Percentiles rank a stretch among this genome's conserved stretches.
These are phyloP conservation scores for Serendipita sp. DNA, from an alignment of 768 basidiomycete genomes.

Conservation along the genomic window DNA sequence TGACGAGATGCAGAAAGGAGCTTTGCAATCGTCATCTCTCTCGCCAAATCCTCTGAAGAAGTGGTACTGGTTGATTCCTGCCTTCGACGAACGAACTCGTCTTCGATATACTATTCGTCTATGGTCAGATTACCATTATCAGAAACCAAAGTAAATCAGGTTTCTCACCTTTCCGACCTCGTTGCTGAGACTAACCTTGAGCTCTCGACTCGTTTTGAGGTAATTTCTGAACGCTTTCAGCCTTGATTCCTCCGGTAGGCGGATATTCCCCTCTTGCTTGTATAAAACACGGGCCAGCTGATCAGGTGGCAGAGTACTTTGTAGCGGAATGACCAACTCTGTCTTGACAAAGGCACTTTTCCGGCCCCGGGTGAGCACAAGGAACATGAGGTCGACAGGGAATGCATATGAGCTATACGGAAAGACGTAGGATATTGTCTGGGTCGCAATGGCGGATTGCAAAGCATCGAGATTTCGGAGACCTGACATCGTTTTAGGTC, in stretches of 20 bases:
- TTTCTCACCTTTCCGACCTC: constrained; percentile 39
- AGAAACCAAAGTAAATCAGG: neutral
- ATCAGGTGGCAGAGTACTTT: neutral
- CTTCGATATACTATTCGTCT: constrained; percentile 47
- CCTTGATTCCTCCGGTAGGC: constrained; percentile 29
- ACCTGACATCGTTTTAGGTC: constrained; percentile 24
- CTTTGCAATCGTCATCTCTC: constrained; percentile 55
- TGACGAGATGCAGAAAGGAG: neutral
- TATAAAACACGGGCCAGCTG: constrained; percentile 27
- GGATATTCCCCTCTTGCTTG: constrained; percentile 28
- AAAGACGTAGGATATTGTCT: constrained; percentile 58
- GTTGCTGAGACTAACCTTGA: constrained; percentile 36
- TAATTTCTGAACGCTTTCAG: constrained; percentile 42
- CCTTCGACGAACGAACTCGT: constrained; percentile 44
- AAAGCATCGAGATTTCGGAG: constrained; percentile 44
- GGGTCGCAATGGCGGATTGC: constrained; percentile 45
- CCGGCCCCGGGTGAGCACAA: constrained; percentile 45
- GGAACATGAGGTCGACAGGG: constrained; percentile 51
- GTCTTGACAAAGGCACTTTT: constrained; percentile 65
- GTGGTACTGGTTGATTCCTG: constrained; percentile 21
- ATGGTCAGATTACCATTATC: neutral
- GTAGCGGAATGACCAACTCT: constrained; percentile 2
- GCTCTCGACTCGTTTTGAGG: constrained; percentile 43
- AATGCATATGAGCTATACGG: constrained; percentile 59
- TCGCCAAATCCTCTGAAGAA: constrained; percentile 47